phyloP scores from a whole-genome alignment of 352 stramenopile species.

The Phytophthora fragariae region DNA sequence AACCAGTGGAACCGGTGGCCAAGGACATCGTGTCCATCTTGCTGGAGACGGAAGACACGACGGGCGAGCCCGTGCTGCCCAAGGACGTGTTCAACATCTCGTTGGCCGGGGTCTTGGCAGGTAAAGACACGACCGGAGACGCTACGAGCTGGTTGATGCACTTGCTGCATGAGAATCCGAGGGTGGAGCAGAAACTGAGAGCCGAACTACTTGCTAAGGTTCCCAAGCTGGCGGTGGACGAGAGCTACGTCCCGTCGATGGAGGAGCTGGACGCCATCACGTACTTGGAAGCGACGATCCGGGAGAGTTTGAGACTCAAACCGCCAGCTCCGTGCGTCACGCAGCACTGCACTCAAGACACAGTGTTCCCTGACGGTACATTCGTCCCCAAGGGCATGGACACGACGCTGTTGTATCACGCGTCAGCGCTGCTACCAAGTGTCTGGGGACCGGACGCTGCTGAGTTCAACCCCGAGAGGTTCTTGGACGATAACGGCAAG shows the following conservation, averaged over 20 bases:
- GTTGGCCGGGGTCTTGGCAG: slow-evolving; percentile 68
- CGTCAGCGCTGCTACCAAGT: slow-evolving; percentile 41
- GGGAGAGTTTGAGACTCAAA: slow-evolving; percentile 58
- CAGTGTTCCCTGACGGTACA: slow-evolving; percentile 59
- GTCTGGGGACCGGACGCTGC: slow-evolving; percentile 55
- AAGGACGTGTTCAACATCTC: slow-evolving; percentile 69
- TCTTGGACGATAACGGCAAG: slow-evolving; percentile 43
- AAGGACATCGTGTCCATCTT: slow-evolving; percentile 54
- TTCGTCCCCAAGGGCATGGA: slow-evolving; percentile 46
- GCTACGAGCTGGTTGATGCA: slow-evolving; percentile 67
- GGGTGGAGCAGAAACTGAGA: slow-evolving; percentile 48
- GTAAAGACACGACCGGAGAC: slow-evolving; percentile 67
- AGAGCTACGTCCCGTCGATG: slow-evolving; percentile 43
- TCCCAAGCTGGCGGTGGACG: slow-evolving; percentile 30
- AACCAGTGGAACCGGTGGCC: slow-evolving; percentile 20
- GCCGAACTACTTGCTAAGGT: slow-evolving; percentile 36
- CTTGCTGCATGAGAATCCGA: slow-evolving; percentile 55
- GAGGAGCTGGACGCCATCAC: slow-evolving; percentile 40
- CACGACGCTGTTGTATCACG: slow-evolving; percentile 52
- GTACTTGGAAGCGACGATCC: slow-evolving; percentile 54
- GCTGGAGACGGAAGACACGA: slow-evolving; percentile 38
- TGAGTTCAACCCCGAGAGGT: slow-evolving; percentile 56
- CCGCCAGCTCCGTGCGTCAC: slow-evolving; percentile 52
- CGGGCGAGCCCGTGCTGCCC: slow-evolving; percentile 28
- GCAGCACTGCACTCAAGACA: slow-evolving; percentile 49